Evolutionary conservation across 768 basidiomycete species (phyloP).

Genomic region (Hericium erinaceus): DNA sequence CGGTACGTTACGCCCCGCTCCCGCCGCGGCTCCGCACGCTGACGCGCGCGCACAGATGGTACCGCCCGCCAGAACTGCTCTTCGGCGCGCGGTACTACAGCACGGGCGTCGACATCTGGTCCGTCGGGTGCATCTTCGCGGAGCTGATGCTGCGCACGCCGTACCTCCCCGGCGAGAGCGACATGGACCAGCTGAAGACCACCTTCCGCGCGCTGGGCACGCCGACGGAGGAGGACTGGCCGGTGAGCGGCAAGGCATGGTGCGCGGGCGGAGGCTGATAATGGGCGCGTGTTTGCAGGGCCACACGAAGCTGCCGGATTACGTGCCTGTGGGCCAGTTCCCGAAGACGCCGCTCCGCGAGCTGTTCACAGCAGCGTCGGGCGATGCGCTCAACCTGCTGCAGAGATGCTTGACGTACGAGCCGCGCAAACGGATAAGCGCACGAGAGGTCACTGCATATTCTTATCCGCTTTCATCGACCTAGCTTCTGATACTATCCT

Average conservation of each 20-base stretch:
- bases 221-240: conserved; percentile 96
- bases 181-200: conserved; percentile 94
- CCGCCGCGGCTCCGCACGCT: neutral
- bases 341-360: conserved; percentile 75
- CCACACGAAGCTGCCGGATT: conserved; percentile 85
- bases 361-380: conserved; percentile 85
- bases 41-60: conserved; percentile 61
- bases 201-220: conserved; percentile 93
- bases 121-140: conserved; percentile 95
- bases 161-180: conserved; percentile 89
- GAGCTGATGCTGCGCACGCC: conserved; percentile 95
- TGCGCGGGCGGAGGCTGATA: neutral
- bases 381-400: conserved; percentile 78
- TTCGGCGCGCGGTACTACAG: conserved; percentile 89
- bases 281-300: conserved; percentile 40
- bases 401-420: conserved; percentile 76
- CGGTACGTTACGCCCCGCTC: conserved; percentile 54
- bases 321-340: conserved; percentile 78
- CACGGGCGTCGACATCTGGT: conserved; percentile 93
- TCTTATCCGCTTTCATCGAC: too few relatives aligned
- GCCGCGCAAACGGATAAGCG: conserved; percentile 72
- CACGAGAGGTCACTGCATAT: conserved; percentile 48
- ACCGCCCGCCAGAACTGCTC: conserved; percentile 91
- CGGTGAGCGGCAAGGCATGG: conserved; percentile 39
- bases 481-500: neutral